Percentiles rank a stretch among this genome's conserved stretches.
phyloP scores from a whole-genome alignment of 2,329 filamentous ascomycete species.

The Capronia americana region DNA sequence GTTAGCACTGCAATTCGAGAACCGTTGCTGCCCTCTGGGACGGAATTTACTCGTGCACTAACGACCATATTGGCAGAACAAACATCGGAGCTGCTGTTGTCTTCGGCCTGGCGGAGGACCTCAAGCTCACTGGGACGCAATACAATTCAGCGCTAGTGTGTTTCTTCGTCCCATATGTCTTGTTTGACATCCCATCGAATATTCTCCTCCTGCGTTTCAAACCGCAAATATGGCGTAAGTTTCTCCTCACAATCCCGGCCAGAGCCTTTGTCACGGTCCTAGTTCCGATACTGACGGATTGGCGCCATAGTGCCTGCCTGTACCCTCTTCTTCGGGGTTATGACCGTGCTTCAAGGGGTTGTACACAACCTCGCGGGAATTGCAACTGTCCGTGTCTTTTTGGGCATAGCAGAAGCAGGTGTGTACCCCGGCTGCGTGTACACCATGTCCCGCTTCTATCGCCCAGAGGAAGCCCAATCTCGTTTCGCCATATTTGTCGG shows the following conservation, averaged over 20 bases:
- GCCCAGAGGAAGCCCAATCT: constrained; percentile 49
- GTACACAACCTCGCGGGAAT: not conserved
- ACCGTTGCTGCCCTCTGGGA: not conserved
- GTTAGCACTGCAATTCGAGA: not conserved
- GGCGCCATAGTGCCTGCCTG: not conserved
- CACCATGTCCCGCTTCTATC: constrained; percentile 45
- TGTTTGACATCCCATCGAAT: constrained; percentile 72
- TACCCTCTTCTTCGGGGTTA: not conserved
- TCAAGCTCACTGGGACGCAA: constrained; percentile 50
- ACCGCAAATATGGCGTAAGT: constrained; percentile 65
- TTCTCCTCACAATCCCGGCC: not conserved
- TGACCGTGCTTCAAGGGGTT: constrained; percentile 2
- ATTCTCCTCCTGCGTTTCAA: constrained; percentile 71
- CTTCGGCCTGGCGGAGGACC: constrained; percentile 66
- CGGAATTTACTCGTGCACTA: not conserved
- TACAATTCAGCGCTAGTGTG: constrained; percentile 59
- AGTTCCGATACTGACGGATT: not conserved
- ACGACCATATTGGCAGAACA: constrained; percentile 55
- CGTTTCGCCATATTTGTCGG: constrained; percentile 46
- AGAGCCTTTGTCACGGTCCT: not conserved
- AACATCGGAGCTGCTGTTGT: constrained; percentile 79
- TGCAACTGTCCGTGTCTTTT: not conserved
- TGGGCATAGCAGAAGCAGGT: constrained; percentile 7
- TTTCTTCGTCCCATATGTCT: constrained; percentile 65
- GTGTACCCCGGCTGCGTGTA: constrained; percentile 3